Conservation (phyloP, 2,329 filamentous ascomycete genomes). For the Blumeriella jaapii region DNA sequence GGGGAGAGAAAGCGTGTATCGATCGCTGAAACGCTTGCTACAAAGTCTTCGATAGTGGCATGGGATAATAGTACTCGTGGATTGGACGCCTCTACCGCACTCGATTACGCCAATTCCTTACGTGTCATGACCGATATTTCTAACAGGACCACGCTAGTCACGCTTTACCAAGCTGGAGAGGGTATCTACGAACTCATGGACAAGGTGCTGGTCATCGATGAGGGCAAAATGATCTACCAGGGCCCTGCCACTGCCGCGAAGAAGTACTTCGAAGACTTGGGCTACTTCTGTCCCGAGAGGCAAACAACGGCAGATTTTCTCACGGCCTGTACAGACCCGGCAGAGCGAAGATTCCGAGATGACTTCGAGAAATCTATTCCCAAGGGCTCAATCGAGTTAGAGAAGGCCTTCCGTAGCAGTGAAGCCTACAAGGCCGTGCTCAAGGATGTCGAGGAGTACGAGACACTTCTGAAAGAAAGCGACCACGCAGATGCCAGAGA, state of each 20-base stretch:
- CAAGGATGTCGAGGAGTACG: slow-evolving; percentile 41
- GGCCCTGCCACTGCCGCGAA: slow-evolving; percentile 52
- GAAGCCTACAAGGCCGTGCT: slow-evolving; percentile 32
- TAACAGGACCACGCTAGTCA: slow-evolving; percentile 49
- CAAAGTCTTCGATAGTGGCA: slow-evolving; percentile 59
- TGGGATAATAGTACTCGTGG: slow-evolving; percentile 72
- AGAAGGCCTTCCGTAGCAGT: slow-evolving; percentile 37
- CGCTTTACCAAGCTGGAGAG: slow-evolving; percentile 63
- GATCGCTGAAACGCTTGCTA: slow-evolving; percentile 65
- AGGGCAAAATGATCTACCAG: slow-evolving; percentile 62
- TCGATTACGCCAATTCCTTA: slow-evolving; percentile 61
- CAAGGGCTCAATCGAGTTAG: slow-evolving; percentile 43
- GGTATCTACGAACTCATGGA: slow-evolving; percentile 54
- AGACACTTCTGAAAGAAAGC: slow-evolving; percentile 28
- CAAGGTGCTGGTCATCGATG: slow-evolving; percentile 56
- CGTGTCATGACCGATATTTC: slow-evolving; percentile 53
- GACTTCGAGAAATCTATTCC: slow-evolving; percentile 48
- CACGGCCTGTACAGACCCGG: slow-evolving; percentile 57
- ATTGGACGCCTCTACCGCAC: slow-evolving; percentile 60
- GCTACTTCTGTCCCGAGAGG: slow-evolving; percentile 59
- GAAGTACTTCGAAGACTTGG: slow-evolving; percentile 57
- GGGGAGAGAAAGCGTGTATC: slow-evolving; percentile 71
- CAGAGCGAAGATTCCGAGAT: slow-evolving; percentile 43
- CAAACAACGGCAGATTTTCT: slow-evolving; percentile 51
- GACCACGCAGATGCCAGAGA: slow-evolving; percentile 24